Evolutionary conservation across 176 grass and related monocot species (phyloP).

Genomic region (Carex cristatella): DNA sequence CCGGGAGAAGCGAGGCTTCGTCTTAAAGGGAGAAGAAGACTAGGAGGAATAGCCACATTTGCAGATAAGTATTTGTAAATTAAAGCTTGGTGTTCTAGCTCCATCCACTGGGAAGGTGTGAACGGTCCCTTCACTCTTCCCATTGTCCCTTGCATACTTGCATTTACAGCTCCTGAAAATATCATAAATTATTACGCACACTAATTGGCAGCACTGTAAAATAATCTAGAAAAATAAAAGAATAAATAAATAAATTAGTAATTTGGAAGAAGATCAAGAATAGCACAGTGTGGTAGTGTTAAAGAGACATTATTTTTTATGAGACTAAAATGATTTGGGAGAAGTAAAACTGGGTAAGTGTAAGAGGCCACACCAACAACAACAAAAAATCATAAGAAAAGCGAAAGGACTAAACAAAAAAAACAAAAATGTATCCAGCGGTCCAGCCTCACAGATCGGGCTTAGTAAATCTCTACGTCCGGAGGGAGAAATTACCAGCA

Average conservation of each 20-base stretch:
- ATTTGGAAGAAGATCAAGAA: background rate
- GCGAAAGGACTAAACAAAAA: no score
- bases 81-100: slow-evolving; percentile 94
- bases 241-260: background rate
- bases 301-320: background rate
- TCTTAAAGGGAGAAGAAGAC: slow-evolving; percentile 68
- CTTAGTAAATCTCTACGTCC: no score
- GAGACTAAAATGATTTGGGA: background rate
- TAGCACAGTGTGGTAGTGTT: background rate
- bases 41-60: slow-evolving; percentile 63
- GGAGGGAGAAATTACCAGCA: no score
- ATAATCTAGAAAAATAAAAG: background rate
- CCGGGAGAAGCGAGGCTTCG: slow-evolving; percentile 43
- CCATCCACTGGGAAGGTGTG: slow-evolving; percentile 92
- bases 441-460: background rate
- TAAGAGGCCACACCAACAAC: background rate
- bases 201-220: slow-evolving; percentile 2
- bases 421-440: no score
- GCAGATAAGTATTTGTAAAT: slow-evolving; percentile 88
- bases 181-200: background rate
- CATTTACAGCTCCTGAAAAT: slow-evolving; percentile 49
- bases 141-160: slow-evolving; percentile 58
- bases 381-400: background rate
- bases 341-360: no score
- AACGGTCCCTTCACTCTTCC: slow-evolving; percentile 75